Base-by-base conservation (phyloP, 2,329 filamentous ascomycete species). In the Microcera coccophila region DNA sequence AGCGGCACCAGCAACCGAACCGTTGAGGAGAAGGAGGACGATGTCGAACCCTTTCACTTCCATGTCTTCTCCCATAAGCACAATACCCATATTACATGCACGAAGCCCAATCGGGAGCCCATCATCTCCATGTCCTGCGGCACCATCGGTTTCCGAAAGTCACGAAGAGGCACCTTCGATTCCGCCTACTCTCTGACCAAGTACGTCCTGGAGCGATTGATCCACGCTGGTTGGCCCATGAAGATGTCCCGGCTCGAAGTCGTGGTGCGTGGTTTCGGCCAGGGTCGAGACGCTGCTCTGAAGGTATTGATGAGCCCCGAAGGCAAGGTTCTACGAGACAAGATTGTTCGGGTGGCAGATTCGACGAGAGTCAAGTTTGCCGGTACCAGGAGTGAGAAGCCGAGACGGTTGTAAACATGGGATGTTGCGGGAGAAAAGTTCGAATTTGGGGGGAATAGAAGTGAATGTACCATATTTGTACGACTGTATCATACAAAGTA, bases 11-110 rank as follows among this genome's bases (percentile, higher is more conserved):
- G 41, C 8, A 36, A 45, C 33, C 50, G 54, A 34, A 39, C 52
- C 3, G 41, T 49, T 7, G 47, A 62, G 41, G 44, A 53, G 31
- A 62, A 55, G 35, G 67, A 73, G 34, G 60, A 70, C 38, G 54
- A 64, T 12, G 50, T 71, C 28, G 78, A 85, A 61, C 84, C 87
- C 3, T 89, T 89, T 71, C 89, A 95, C 64, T 77, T 98, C 51
- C 88, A 95, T 71, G 75, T 98, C 64, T 91, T 82, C 69, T 72
- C 85, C 20, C 84, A 87, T 64, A 94, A 89, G 71, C 93, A 96
- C 78, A 98, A 98, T 72, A 93, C 88, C 16, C 89, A 97, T 68
- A 79, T 98, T 59, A 96, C 90, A 2, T 79, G 96, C 53, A 88
- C 90, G 17, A 83, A 84, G 59, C 90, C 93, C 20, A 83, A 89